Percentiles rank a stretch among this genome's conserved stretches.
Evolutionary conservation across 306 rosid genomes (phyloP).

Genomic region (Castanopsis chinensis): DNA sequence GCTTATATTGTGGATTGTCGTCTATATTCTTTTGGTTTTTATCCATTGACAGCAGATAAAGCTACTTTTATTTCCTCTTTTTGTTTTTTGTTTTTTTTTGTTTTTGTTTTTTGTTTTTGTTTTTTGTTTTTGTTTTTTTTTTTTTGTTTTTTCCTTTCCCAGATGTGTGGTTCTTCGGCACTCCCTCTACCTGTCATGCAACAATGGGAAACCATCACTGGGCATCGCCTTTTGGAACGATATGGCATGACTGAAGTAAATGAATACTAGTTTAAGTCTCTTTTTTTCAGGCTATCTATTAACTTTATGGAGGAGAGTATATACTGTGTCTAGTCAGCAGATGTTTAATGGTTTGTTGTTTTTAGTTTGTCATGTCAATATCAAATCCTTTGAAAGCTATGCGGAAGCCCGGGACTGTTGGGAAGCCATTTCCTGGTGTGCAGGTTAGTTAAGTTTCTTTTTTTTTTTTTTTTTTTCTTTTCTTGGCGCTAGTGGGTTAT

Average conservation of each 20-base stretch:
- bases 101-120: constrained; percentile 1
- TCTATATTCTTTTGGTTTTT: background rate
- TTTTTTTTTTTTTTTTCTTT: background rate
- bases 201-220: constrained; percentile 83
- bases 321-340: constrained; percentile 9
- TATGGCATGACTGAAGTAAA: constrained; percentile 97
- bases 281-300: background rate
- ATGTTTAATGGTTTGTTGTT: constrained; percentile 18
- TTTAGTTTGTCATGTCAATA: constrained; percentile 94
- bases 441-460: constrained; percentile 56
- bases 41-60: constrained; percentile 15
- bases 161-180: constrained; percentile 99
- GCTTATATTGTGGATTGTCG: constrained; percentile 5
- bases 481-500: background rate
- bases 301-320: constrained; percentile 2
- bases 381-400: constrained; percentile 87
- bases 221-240: constrained; percentile 89
- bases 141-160: background rate
- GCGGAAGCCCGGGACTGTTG: constrained; percentile 89
- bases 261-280: constrained; percentile 25
- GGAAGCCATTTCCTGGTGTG: constrained; percentile 89
- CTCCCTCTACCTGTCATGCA: constrained; percentile 91
- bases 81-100: constrained; percentile 1
- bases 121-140: constrained; percentile 4
- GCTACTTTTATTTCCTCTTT: constrained; percentile 5